Evolutionary conservation across 148 eudicot species (phyloP), one percentile per base, ranked within the genome.

Genomic region (Spergularia bocconei): DNA sequence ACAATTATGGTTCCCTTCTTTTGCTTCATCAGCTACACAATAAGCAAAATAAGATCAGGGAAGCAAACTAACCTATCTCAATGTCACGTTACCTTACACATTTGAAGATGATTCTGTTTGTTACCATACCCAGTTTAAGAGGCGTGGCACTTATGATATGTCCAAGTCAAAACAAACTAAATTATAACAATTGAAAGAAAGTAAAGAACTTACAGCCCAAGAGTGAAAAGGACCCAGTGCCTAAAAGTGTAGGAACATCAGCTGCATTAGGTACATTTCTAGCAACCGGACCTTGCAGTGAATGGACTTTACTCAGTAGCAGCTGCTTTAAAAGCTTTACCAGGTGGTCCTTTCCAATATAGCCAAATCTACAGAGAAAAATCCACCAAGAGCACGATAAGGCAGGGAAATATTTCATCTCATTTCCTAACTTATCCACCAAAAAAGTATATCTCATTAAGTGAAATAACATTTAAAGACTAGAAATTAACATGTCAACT

Each of bases 171-270:
- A 74, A 4, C 41, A 51, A 2, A 25, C 44, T 48, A 11, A 23
- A 51, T 17, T 20, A 73, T 65, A 71, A 29, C 56, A 73, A 72
- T 72, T 41, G 67, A 36, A 60, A 25, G 11, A 78, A 55, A 73
- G 11, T 55, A 1, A 75, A 41, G 75, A 68, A 78, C 95, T 72
- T 86, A 95, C 99, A 6, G 39, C 86, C 70, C 53, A 95, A 72
- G 78, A 95, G 96, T 64, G 99, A 95, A 81, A 95, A 95, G 21
- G 93, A 84, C 59, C 98, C 97, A 39, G 88, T 86, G 75, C 98
- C 98, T 78, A 95, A 76, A 59, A 95, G 89, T 62, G 98, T 95
- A 67, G 98, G 98, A 63, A 89, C 96, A 55, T 86, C 85, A 84
- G 93, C 92, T 72, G 98, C 98, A 84, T 81, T 90, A 55, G 84